Conservation (phyloP, 2,329 filamentous ascomycete species). For the Fusarium redolens region DNA sequence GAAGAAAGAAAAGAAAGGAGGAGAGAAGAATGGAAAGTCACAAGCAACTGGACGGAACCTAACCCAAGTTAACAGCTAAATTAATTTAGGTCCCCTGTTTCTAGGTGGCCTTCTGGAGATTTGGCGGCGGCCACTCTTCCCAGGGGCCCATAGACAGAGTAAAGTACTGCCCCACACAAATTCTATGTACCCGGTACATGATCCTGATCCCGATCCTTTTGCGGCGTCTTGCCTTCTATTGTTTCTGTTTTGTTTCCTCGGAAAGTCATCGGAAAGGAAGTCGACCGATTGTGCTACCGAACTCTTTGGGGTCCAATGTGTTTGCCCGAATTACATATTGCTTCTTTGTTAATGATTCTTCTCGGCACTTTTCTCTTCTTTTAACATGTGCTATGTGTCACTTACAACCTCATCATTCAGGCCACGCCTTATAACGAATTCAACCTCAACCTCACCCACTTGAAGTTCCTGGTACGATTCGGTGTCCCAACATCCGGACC, state of each 20-base stretch:
- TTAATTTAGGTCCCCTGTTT: conserved; percentile 39
- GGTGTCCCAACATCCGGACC: conserved; percentile 43
- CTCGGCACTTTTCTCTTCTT: not conserved
- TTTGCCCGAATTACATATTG: not conserved
- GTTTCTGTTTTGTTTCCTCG: conserved; percentile 15
- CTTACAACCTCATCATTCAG: not conserved
- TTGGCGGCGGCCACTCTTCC: conserved; percentile 13
- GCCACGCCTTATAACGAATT: conserved; percentile 19
- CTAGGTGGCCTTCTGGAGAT: conserved; percentile 31
- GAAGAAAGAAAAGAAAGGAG: conserved; percentile 20
- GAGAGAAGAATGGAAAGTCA: conserved; percentile 29
- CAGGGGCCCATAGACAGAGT: conserved; percentile 6
- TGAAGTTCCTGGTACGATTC: conserved; percentile 39
- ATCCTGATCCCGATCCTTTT: not conserved
- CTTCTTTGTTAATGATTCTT: not conserved
- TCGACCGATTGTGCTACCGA: not conserved
- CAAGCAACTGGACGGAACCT: conserved; percentile 14
- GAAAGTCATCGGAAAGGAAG: conserved; percentile 17
- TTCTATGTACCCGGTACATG: conserved; percentile 15
- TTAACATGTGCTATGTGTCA: not conserved
- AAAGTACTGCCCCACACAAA: not conserved
- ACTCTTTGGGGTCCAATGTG: not conserved
- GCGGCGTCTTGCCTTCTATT: conserved; percentile 10
- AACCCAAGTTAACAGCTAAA: conserved; percentile 4
- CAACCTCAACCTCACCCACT: conserved; percentile 9